Base-by-base conservation (phyloP, 495 filamentous ascomycete species). In the Neurospora sp. region DNA sequence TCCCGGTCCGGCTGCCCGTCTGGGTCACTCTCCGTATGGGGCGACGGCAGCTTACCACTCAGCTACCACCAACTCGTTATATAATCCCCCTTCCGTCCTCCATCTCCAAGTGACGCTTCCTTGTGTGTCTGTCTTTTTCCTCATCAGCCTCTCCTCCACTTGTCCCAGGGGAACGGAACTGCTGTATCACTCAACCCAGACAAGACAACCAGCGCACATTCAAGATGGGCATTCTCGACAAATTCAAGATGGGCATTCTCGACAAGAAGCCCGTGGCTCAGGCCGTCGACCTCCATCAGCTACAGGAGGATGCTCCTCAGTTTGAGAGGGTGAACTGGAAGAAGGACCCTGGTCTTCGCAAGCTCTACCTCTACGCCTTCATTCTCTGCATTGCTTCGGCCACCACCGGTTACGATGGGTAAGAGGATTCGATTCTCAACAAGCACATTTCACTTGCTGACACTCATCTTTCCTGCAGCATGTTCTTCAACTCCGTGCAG, bases 361-460 rank as follows among this genome's bases (percentile, higher is more conserved):
- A 86, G 81, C 87, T 91, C 11, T 89, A 89, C 79, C 85, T 85
- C 74, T 88, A 84, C 77, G 84, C 85, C 48, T 78, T 85, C 70
- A 78, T 90, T 59, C 85, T 90, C 42, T 90, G 87, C 71, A 76
- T 91, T 74, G 88, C 88, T 27, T 90, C 89, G 16, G 88, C 88
- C 22, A 90, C 87, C 66, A 88, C 87, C 59, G 90, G 90, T 79
- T 92, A 91, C 81, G 90, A 92, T 85, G 90, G 84, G 84, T 86
- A 79, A 68, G 78, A 48, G 14, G 31, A 31, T 38, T 40, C 20
- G 11, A 27, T 9, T 44, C 3, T 22, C n/a, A 20, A 48, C 3
- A 20, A 41, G 39, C 40, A 44, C 69, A 68, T 37, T 37, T 37
- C 5, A 27, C 14, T 12, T 75, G 73, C 72, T 75, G 70, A 79